Conservation (phyloP, 768 basidiomycete genomes). For the Trametes gibbosa region DNA sequence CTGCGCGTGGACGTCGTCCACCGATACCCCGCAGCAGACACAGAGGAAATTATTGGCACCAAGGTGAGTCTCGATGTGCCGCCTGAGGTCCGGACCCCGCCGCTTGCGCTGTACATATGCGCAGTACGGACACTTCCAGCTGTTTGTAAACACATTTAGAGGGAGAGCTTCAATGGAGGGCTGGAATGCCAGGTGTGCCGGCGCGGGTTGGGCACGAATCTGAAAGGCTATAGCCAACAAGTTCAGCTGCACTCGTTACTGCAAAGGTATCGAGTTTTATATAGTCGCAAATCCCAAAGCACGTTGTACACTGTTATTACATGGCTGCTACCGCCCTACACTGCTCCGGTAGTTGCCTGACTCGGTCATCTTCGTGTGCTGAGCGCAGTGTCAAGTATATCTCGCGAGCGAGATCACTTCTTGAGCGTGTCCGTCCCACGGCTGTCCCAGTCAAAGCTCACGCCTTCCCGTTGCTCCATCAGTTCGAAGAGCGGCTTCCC, state of each 20-base stretch:
- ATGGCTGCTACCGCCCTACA: too few relatives aligned
- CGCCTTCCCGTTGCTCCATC: conserved; percentile 36
- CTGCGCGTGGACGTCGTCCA: background rate
- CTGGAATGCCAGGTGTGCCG: background rate
- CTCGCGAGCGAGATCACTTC: too few relatives aligned
- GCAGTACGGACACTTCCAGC: background rate
- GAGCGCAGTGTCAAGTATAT: too few relatives aligned
- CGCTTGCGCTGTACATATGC: conserved; percentile 9
- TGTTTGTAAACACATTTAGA: background rate
- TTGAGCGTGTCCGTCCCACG: too few relatives aligned
- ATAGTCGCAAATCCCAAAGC: too few relatives aligned
- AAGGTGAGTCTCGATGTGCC: conserved; percentile 17
- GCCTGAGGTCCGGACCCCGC: conserved; percentile 13
- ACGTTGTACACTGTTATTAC: too few relatives aligned
- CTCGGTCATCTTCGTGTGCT: too few relatives aligned
- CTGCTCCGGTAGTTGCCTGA: too few relatives aligned
- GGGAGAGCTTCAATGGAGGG: background rate
- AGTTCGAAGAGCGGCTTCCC: conserved; percentile 38
- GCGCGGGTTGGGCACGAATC: background rate
- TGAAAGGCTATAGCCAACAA: too few relatives aligned
- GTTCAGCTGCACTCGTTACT: too few relatives aligned
- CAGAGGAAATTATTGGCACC: background rate
- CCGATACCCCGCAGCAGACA: conserved; percentile 19
- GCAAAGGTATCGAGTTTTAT: too few relatives aligned
- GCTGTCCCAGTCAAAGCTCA: conserved; percentile 10